Conservation (phyloP, 345 rosid species). For the Trapa incisa region DNA sequence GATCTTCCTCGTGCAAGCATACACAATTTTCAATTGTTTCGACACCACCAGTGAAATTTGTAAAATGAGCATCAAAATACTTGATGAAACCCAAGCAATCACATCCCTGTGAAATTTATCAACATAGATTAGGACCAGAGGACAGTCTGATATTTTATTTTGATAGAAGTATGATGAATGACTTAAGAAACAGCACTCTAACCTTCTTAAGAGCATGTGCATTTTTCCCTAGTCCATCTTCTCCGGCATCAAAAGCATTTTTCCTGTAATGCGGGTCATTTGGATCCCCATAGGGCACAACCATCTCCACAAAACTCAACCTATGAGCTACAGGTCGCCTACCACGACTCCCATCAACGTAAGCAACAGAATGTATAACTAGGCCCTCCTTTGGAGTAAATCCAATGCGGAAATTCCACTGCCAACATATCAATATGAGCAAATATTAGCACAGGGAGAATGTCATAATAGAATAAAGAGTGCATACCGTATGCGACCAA, state of each 20-base stretch:
- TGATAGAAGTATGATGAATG: slow-evolving; percentile 3
- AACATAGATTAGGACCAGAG: neutral
- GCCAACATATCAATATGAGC: slow-evolving; percentile 18
- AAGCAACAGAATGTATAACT: slow-evolving; percentile 83
- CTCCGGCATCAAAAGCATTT: slow-evolving; percentile 96
- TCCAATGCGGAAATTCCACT: slow-evolving; percentile 96
- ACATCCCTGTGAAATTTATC: slow-evolving; percentile 42
- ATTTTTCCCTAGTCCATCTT: slow-evolving; percentile 90
- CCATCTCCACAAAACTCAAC: slow-evolving; percentile 91
- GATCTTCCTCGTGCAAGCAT: slow-evolving; percentile 91
- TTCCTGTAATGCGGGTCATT: slow-evolving; percentile 88
- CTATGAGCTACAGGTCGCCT: slow-evolving; percentile 84
- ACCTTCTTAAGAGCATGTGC: slow-evolving; percentile 97
- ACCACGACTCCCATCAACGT: slow-evolving; percentile 81
- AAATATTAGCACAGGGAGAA: neutral
- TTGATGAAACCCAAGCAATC: slow-evolving; percentile 82
- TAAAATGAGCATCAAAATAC: slow-evolving; percentile 85
- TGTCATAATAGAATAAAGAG: slow-evolving; percentile 5
- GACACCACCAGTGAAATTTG: slow-evolving; percentile 81
- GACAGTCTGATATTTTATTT: neutral
- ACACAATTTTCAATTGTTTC: slow-evolving; percentile 88
- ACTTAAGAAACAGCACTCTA: slow-evolving; percentile 10
- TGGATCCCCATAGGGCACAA: slow-evolving; percentile 95
- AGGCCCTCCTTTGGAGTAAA: slow-evolving; percentile 89
- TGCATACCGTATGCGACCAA: neutral